phyloP scores from a whole-genome alignment of 2,329 filamentous ascomycete species.

The Zymoseptoria passerinii region DNA sequence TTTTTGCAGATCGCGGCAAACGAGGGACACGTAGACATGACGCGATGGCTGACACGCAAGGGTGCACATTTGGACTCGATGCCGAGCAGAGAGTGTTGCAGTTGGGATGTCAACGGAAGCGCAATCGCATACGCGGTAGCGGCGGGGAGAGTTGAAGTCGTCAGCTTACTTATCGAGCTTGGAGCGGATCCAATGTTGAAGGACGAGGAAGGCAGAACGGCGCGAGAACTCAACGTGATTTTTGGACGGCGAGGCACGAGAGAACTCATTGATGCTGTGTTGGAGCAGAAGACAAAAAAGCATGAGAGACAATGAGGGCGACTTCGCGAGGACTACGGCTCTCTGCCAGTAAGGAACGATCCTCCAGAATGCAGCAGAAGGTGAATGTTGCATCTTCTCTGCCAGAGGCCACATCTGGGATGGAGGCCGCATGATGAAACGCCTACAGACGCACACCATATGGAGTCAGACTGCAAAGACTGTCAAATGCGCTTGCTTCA shows the following conservation, averaged over 20 bases:
- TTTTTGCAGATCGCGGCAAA: constrained; percentile 8
- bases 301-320: no score
- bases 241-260: constrained; percentile 4
- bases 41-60: constrained; percentile 4
- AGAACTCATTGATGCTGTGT: constrained; percentile 3
- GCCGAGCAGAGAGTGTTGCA: constrained; percentile 2
- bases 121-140: constrained; percentile 10
- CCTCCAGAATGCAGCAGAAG: no score
- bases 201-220: constrained; percentile 9
- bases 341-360: no score
- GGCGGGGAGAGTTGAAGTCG: constrained; percentile 4
- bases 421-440: no score
- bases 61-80: constrained; percentile 4
- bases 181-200: constrained; percentile 5
- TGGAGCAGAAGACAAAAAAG: neutral
- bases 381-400: no score
- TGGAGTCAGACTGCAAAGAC: no score
- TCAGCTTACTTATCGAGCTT: constrained; percentile 6
- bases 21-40: constrained; percentile 6
- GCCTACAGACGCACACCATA: no score
- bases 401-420: no score
- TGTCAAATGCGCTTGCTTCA: no score
- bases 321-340: no score
- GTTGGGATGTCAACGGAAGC: constrained; percentile 5
- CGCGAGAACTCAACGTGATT: constrained; percentile 7